Evolutionary conservation across 345 rosid species (phyloP).

Genomic region (Citrus hindsii): DNA sequence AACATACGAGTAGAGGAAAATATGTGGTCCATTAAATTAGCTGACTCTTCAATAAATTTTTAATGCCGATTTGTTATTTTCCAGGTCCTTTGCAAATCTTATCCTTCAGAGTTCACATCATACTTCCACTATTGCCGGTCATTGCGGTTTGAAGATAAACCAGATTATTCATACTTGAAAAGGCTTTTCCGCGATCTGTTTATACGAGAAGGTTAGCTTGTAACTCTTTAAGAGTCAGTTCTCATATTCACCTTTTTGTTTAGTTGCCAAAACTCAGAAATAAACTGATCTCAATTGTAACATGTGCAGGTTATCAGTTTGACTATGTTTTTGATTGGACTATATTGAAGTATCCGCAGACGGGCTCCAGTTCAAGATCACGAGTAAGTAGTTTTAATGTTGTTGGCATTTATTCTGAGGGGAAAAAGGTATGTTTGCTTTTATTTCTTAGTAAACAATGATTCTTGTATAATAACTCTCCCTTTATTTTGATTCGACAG

Average conservation of each 20-base stretch:
- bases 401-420: not conserved
- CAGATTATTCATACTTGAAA: conserved; percentile 93
- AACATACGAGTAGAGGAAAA: not conserved
- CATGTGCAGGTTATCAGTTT: conserved; percentile 73
- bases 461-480: not conserved
- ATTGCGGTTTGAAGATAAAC: conserved; percentile 92
- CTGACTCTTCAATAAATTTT: not conserved
- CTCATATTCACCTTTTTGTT: not conserved
- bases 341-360: conserved; percentile 78
- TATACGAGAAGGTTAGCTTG: conserved; percentile 73
- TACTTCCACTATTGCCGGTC: conserved; percentile 96
- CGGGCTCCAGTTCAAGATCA: conserved; percentile 70
- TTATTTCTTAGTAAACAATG: not conserved
- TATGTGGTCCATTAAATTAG: not conserved
- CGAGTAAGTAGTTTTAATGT: conserved; percentile 43
- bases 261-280: not conserved
- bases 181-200: conserved; percentile 92
- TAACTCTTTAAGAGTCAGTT: not conserved
- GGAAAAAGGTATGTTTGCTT: not conserved
- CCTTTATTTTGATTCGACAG: conserved; percentile 26
- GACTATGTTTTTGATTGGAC: conserved; percentile 98
- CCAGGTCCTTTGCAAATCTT: conserved; percentile 86
- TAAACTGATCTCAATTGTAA: conserved; percentile 11
- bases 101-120: conserved; percentile 86
- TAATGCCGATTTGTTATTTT: conserved; percentile 1